Base-by-base conservation (phyloP, 2,329 filamentous ascomycete species). In the Trichophyton benhamiae region DNA sequence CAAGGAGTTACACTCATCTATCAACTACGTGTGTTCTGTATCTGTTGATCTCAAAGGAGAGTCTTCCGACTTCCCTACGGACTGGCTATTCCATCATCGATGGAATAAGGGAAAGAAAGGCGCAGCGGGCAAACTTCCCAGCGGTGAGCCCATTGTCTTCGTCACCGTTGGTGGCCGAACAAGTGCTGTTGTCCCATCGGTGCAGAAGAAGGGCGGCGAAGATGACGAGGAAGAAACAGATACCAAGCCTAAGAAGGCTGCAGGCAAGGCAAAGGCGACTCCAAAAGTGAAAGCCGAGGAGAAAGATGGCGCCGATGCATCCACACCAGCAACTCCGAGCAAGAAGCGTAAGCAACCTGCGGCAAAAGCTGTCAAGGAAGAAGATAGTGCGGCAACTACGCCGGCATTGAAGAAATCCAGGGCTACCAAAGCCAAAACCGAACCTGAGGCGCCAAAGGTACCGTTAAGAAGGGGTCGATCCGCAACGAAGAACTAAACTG, bases 81-180 rank as follows among this genome's bases (percentile, higher is more conserved):
- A 91, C 64, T 99, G 94, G 90, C 77, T 95, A 9, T 95, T 95
- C 78, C 87, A 88, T 64, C 81, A 95, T 71, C 83, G 91, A 27
- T 97, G 94, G 94, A 84, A 86, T 11, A 96, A 96, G 70, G 89
- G 89, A 20, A 90, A 89, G 70, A 91, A 92, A 70, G 82, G 81
- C 33, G 80, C 83, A 1, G 75, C 80, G 0, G 83, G 82, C 3
- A 82, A 80, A 57, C 75, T 97, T 30, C 92, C 92, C 0, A 95
- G 84, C 65, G 94, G 94, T 0, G 87, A 91, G 65, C 91, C 87
- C 73, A 86, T 97, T 53, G 84, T 85, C 0, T 94, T 92, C 69
- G 75, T 97, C 57, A 96, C 87, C 0, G 92, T 97, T 0, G 92
- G 92, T 0, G 91, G 92, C 1, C 80, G 94, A 53, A 97, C 94